Evolutionary conservation across 345 rosid genomes (phyloP).

Genomic region (Salix purpurea): DNA sequence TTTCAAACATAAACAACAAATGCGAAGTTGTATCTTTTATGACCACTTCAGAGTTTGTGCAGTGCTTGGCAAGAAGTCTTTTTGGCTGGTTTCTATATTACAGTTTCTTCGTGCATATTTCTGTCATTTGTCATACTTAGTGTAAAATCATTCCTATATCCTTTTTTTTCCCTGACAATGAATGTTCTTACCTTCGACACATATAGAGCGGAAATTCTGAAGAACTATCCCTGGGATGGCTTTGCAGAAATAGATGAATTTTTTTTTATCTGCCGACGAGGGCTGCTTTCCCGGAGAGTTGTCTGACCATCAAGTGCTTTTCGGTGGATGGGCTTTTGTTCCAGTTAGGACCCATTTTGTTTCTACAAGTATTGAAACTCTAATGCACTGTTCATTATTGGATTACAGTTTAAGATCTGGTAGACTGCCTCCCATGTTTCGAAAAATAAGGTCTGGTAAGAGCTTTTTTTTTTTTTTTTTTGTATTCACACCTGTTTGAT

Average conservation of each 20-base stretch:
- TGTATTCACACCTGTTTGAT: too few species aligned
- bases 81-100: conserved; percentile 19
- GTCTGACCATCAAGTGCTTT: neutral
- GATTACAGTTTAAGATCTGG: neutral
- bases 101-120: conserved; percentile 22
- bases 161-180: neutral
- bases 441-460: neutral
- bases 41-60: conserved; percentile 20
- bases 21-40: conserved; percentile 7
- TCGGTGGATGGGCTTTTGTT: neutral
- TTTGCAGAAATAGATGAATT: neutral
- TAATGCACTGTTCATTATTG: neutral
- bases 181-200: neutral
- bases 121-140: conserved; percentile 15
- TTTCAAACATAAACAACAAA: neutral
- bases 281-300: neutral
- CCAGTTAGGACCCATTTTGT: neutral
- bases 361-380: neutral
- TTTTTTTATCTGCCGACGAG: neutral
- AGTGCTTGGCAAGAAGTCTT: conserved; percentile 19
- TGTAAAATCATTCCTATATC: conserved; percentile 5
- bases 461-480: neutral
- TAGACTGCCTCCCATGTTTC: neutral
- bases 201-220: conserved; percentile 8
- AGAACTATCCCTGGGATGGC: neutral